Evolutionary conservation across 2,329 filamentous ascomycete species (phyloP).

Genomic region (Colletotrichum truncatum): DNA sequence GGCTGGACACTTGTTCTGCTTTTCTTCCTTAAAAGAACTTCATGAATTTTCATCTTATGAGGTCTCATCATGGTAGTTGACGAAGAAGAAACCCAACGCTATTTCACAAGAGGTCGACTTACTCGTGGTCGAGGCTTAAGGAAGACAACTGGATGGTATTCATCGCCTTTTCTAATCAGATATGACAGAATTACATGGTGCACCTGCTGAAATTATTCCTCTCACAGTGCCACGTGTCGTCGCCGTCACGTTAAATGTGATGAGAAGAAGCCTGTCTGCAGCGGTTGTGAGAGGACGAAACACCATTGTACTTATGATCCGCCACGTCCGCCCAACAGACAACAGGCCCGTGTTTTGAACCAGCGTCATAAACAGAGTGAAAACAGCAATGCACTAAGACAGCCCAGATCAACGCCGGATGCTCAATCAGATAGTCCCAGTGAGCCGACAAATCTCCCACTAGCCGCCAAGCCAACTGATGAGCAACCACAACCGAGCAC

Average conservation of each 20-base stretch:
- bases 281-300: constrained; percentile 16
- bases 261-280: constrained; percentile 36
- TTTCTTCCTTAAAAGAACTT: too few relatives aligned
- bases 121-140: constrained; percentile 22
- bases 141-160: constrained; percentile 27
- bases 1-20: too few relatives aligned
- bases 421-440: neutral
- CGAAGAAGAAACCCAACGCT: constrained; percentile 2
- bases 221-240: constrained; percentile 17
- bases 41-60: too few relatives aligned
- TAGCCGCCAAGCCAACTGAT: neutral
- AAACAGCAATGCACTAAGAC: neutral
- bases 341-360: neutral
- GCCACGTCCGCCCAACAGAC: constrained; percentile 1
- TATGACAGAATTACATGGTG: neutral
- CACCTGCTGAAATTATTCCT: neutral
- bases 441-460: neutral
- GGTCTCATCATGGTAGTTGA: constrained; percentile 26
- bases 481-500: neutral
- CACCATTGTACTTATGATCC: constrained; percentile 1
- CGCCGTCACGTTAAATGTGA: constrained; percentile 36
- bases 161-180: neutral
- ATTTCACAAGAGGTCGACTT: constrained; percentile 23
- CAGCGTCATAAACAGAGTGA: neutral
- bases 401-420: neutral